Evolutionary conservation across 371 early-diverging fungal species (phyloP).

Genomic region (Rhizopus sp.): DNA sequence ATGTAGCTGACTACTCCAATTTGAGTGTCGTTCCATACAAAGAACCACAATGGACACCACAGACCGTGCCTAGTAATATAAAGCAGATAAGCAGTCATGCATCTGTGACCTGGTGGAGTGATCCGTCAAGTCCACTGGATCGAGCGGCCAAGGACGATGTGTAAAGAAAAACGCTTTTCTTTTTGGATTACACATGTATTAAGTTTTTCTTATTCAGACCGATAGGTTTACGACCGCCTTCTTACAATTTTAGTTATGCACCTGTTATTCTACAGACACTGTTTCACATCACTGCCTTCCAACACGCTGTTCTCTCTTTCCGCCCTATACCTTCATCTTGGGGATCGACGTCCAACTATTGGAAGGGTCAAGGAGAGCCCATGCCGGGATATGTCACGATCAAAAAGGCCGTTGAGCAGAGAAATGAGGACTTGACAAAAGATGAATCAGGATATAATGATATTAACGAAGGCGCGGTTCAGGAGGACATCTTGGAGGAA

Average conservation of each 20-base stretch:
- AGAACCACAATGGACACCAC: not conserved
- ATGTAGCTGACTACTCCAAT: not conserved
- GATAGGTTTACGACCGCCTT: slow-evolving; percentile 46
- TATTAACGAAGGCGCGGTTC: not conserved
- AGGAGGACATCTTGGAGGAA: not conserved
- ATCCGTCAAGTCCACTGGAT: slow-evolving; percentile 41
- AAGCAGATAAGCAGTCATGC: slow-evolving; percentile 2
- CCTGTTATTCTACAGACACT: slow-evolving; percentile 42
- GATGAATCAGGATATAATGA: slow-evolving; percentile 2
- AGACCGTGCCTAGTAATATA: not conserved
- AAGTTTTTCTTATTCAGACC: slow-evolving; percentile 26
- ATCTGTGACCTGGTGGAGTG: slow-evolving; percentile 47
- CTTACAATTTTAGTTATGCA: slow-evolving; percentile 35
- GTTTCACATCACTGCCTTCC: slow-evolving; percentile 41
- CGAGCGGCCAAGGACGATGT: slow-evolving; percentile 22
- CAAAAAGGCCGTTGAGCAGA: slow-evolving; percentile 3
- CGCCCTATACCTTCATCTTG: slow-evolving; percentile 36
- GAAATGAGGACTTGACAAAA: not conserved
- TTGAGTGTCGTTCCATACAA: slow-evolving; percentile 1
- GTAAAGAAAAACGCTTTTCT: slow-evolving; percentile 12
- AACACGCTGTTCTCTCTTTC: slow-evolving; percentile 31
- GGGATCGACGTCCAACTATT: slow-evolving; percentile 37
- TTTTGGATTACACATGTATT: not conserved
- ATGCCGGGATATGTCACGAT: slow-evolving; percentile 24
- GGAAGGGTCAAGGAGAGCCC: slow-evolving; percentile 43